A percentile compares a stretch with the other conserved stretches of the same genome.
phyloP scores from a whole-genome alignment of 2,329 filamentous ascomycete genomes.

The Phaeoacremonium minimum region DNA sequence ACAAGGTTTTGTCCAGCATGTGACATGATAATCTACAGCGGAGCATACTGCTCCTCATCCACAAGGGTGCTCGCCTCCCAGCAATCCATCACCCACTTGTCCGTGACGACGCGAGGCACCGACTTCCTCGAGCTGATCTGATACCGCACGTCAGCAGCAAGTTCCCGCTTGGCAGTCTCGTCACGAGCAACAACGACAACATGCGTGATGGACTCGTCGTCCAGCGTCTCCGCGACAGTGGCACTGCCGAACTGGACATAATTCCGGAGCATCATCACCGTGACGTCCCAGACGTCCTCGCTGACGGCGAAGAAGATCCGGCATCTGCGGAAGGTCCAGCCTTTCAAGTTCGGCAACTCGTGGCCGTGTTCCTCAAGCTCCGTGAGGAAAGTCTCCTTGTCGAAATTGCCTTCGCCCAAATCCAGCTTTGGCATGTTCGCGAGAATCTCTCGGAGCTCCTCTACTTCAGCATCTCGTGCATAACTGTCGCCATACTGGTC shows the following conservation, averaged over 20 bases:
- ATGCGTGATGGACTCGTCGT: constrained; percentile 63
- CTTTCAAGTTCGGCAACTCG: constrained; percentile 43
- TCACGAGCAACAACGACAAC: constrained; percentile 54
- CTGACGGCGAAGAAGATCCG: constrained; percentile 32
- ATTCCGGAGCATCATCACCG: constrained; percentile 43
- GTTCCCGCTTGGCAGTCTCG: constrained; percentile 30
- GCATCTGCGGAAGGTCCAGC: constrained; percentile 48
- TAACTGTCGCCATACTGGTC: constrained; percentile 85
- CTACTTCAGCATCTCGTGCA: constrained; percentile 50
- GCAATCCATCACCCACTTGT: constrained; percentile 72
- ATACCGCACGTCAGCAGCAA: constrained; percentile 38
- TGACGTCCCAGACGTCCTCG: constrained; percentile 22
- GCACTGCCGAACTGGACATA: constrained; percentile 69
- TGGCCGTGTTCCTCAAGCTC: constrained; percentile 54
- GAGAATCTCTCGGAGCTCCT: constrained; percentile 36
- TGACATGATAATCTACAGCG: too few species aligned
- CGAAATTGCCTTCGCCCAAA: constrained; percentile 23
- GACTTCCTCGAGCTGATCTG: constrained; percentile 37
- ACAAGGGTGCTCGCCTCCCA: constrained; percentile 76
- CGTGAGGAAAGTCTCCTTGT: constrained; percentile 40
- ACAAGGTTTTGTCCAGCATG: too few species aligned
- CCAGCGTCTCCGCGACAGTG: constrained; percentile 41
- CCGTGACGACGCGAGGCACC: constrained; percentile 65
- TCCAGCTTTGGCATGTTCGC: constrained; percentile 16
- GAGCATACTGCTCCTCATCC: constrained; percentile 66